Evolutionary conservation across 345 rosid species (phyloP).

Genomic region (Eucalyptus pauciflora): DNA sequence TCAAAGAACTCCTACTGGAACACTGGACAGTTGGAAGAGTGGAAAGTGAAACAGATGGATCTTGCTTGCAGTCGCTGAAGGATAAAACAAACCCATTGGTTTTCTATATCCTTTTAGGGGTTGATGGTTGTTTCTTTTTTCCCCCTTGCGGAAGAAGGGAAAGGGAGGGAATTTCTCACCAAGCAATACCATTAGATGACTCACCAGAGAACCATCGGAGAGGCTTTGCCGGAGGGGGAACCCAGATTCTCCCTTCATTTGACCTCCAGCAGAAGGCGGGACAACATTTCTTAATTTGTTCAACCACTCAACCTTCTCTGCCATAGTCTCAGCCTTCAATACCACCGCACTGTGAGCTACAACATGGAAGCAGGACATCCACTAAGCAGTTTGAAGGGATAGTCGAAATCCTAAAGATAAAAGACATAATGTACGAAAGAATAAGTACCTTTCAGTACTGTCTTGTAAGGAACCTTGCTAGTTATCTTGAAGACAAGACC

Average conservation of each 20-base stretch:
- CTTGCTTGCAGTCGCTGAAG: neutral
- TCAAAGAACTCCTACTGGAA: neutral
- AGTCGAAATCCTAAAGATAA: neutral
- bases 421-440: neutral
- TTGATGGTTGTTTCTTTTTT: neutral
- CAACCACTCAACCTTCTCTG: constrained; percentile 87
- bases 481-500: constrained; percentile 79
- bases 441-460: constrained; percentile 16
- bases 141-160: neutral
- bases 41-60: neutral
- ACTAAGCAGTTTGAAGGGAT: neutral
- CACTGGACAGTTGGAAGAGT: neutral
- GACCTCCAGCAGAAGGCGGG: constrained; percentile 57
- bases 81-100: neutral
- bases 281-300: constrained; percentile 59
- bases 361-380: neutral
- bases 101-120: neutral
- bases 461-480: constrained; percentile 86
- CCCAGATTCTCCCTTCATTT: constrained; percentile 27
- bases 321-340: constrained; percentile 79
- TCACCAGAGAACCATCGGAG: constrained; percentile 94
- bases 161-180: neutral
- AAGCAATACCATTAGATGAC: constrained; percentile 1
- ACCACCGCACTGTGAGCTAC: constrained; percentile 79
- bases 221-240: constrained; percentile 69